Conservation (phyloP, 441 rosid species). For the Macaranga tanarius region DNA sequence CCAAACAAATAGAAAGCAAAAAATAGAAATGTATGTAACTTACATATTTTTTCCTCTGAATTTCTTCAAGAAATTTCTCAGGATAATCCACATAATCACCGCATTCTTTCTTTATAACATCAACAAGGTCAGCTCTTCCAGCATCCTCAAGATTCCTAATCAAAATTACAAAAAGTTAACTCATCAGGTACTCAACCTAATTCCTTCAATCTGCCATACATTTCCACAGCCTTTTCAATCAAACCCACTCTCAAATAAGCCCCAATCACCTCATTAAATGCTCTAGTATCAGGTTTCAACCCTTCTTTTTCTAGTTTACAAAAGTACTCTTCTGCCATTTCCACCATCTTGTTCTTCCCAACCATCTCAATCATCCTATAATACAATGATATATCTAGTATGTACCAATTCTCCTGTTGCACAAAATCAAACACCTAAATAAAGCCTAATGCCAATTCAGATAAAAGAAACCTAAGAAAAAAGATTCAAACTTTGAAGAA, state of each 20-base stretch:
- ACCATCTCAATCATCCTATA: constrained; percentile 43
- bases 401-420: constrained; percentile 54
- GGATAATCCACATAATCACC: constrained; percentile 45
- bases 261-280: constrained; percentile 61
- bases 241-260: constrained; percentile 43
- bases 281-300: constrained; percentile 47
- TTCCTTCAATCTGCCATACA: constrained; percentile 42
- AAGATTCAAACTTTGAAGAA: neutral
- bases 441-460: constrained; percentile 33
- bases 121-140: constrained; percentile 47
- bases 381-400: constrained; percentile 41
- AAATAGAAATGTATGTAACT: constrained; percentile 8
- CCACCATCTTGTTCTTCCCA: constrained; percentile 48
- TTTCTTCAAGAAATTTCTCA: constrained; percentile 47
- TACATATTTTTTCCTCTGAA: constrained; percentile 38
- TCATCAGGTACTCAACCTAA: constrained; percentile 48
- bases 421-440: constrained; percentile 49
- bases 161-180: constrained; percentile 50
- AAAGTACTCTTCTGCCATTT: constrained; percentile 46
- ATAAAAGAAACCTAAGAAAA: constrained; percentile 2
- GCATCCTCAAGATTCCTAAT: constrained; percentile 54
- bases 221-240: constrained; percentile 59
- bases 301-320: constrained; percentile 41
- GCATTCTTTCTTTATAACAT: constrained; percentile 45
- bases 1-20: constrained; percentile 2